phyloP scores from a whole-genome alignment of 495 filamentous ascomycete genomes.

The Xanthoparmelia taractica region DNA sequence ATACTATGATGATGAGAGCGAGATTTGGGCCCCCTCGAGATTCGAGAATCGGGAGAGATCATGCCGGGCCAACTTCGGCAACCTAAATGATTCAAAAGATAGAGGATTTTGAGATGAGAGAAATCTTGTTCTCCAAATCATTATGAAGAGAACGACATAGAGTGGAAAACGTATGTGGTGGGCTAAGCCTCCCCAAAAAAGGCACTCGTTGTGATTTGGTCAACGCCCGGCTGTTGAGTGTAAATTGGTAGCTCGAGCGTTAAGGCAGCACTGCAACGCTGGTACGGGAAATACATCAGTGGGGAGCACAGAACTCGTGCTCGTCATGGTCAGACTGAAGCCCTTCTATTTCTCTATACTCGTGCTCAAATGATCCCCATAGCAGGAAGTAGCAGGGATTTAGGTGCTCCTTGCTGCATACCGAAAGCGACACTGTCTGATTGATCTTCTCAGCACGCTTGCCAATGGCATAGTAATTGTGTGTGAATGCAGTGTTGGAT shows the following conservation, averaged over 20 bases:
- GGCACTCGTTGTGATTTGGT: neutral
- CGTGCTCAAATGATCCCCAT: too few species aligned
- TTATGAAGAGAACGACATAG: neutral
- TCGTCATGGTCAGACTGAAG: too few species aligned
- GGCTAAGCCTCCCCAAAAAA: constrained; percentile 1
- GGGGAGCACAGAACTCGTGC: too few species aligned
- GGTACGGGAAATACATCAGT: too few species aligned
- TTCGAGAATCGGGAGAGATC: constrained; percentile 1
- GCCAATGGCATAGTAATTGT: too few species aligned
- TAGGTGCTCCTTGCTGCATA: too few species aligned
- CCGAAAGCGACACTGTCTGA: too few species aligned
- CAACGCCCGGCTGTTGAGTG: neutral
- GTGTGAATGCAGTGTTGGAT: too few species aligned
- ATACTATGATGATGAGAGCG: constrained; percentile 8
- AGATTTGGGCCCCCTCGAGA: constrained; percentile 9
- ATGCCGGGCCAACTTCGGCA: neutral
- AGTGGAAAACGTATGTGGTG: neutral
- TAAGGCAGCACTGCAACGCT: neutral
- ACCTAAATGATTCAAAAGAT: neutral
- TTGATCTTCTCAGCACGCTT: too few species aligned
- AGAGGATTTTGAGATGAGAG: neutral
- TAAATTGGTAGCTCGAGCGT: neutral
- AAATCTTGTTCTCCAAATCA: neutral
- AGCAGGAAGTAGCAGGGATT: too few species aligned
- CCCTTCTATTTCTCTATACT: too few species aligned